Percentiles rank a stretch among this genome's conserved stretches.
phyloP scores from a whole-genome alignment of 306 rosid species.

The Castanea sativa region DNA sequence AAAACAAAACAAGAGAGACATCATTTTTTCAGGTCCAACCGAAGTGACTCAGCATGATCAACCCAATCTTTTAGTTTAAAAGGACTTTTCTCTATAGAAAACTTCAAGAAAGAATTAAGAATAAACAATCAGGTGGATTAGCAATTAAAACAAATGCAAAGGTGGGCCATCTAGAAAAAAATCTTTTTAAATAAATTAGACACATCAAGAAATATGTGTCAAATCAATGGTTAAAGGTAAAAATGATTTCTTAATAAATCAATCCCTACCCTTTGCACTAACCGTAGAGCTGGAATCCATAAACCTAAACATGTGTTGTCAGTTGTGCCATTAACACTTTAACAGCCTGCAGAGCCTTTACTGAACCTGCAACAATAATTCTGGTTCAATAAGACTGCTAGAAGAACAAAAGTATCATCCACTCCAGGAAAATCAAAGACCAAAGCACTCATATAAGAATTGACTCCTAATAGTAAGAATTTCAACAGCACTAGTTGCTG shows the following conservation, averaged over 20 bases:
- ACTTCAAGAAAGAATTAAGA: neutral
- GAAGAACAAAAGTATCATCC: too few relatives aligned
- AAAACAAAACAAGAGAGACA: too few relatives aligned
- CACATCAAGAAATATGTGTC: neutral
- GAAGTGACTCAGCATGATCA: neutral
- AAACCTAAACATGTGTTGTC: too few relatives aligned
- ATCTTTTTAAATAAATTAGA: neutral
- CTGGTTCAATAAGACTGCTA: too few relatives aligned
- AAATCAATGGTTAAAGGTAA: neutral
- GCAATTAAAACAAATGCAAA: neutral
- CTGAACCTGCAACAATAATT: too few relatives aligned
- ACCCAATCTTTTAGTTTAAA: neutral
- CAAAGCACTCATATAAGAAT: too few relatives aligned
- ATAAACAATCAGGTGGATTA: neutral
- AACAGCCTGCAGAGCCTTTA: too few relatives aligned
- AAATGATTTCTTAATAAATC: neutral
- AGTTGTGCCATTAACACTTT: too few relatives aligned
- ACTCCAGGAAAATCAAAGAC: too few relatives aligned
- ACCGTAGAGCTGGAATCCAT: constrained; percentile 3
- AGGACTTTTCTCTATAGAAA: neutral
- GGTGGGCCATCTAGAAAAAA: neutral
- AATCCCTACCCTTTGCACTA: neutral
- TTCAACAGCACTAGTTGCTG: too few relatives aligned
- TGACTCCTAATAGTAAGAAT: too few relatives aligned
- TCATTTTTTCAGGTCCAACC: neutral